Evolutionary conservation across 495 filamentous ascomycete species (phyloP).

Genomic region (Aspergillus coremiiformis): DNA sequence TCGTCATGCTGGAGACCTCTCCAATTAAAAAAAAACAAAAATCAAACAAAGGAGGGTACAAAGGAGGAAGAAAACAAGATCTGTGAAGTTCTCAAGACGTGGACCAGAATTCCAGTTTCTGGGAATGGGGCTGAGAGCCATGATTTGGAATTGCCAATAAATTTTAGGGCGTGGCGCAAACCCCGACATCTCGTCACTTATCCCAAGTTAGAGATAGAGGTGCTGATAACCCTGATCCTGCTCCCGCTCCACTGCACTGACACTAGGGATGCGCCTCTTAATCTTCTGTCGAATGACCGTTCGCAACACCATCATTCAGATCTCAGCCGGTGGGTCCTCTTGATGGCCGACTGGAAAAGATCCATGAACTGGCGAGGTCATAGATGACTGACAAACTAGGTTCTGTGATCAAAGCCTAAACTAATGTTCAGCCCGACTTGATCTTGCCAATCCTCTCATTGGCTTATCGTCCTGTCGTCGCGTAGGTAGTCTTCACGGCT

Average conservation of each 20-base stretch:
- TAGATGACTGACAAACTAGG: constrained; percentile 16
- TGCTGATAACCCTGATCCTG: constrained; percentile 18
- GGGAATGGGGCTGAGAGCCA: constrained; percentile 5
- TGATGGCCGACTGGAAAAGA: constrained; percentile 8
- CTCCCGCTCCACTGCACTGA: constrained; percentile 8
- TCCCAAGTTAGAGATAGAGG: constrained; percentile 15
- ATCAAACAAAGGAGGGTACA: constrained; percentile 4
- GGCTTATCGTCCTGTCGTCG: constrained; percentile 5
- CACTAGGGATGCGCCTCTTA: constrained; percentile 14
- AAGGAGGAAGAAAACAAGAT: too few species aligned
- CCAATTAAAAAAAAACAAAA: constrained; percentile 2
- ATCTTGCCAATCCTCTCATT: constrained; percentile 9
- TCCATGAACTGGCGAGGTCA: constrained; percentile 10
- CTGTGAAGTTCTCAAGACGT: neutral
- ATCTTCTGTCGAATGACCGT: constrained; percentile 10
- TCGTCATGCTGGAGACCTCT: constrained; percentile 14
- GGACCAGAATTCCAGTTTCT: constrained; percentile 19
- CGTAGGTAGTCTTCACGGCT: neutral
- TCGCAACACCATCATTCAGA: constrained; percentile 6
- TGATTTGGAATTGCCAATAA: constrained; percentile 22
- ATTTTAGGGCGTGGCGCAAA: constrained; percentile 17
- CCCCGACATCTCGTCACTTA: constrained; percentile 12
- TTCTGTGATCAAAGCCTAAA: constrained; percentile 15
- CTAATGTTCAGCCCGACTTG: constrained; percentile 14
- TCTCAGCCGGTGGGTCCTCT: constrained; percentile 14